phyloP scores from a whole-genome alignment of 139 green algal species.

The Chlorokybus atmophyticus region DNA sequence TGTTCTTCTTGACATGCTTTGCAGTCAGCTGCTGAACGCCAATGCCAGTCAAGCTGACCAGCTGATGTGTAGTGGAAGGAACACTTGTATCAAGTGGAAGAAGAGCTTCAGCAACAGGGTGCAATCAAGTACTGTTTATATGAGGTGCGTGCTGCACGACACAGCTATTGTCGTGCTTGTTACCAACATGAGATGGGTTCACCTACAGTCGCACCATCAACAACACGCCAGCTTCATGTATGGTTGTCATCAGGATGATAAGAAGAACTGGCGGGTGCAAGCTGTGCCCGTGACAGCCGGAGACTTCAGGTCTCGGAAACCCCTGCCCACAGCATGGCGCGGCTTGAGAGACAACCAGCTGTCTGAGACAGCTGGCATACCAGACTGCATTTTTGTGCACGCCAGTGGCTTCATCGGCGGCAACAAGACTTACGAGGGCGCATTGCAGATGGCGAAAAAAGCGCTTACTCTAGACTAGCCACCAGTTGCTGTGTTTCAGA shows the following conservation, averaged over 20 bases:
- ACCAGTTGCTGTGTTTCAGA: too few species aligned
- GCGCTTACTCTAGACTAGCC: too few species aligned
- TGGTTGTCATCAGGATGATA: constrained; percentile 23
- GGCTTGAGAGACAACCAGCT: constrained; percentile 77
- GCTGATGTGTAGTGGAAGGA: constrained; percentile 92
- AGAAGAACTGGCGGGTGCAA: constrained; percentile 39
- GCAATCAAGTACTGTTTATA: constrained; percentile 44
- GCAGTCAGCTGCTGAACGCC: too few species aligned
- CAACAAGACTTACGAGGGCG: constrained; percentile 62
- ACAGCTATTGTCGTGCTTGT: too few species aligned
- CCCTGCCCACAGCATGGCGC: constrained; percentile 69
- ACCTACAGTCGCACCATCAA: too few species aligned
- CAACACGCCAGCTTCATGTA: too few species aligned
- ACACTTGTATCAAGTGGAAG: constrained; percentile 85
- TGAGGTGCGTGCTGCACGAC: constrained; percentile 22
- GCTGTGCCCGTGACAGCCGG: constrained; percentile 52
- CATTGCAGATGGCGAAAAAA: constrained; percentile 47
- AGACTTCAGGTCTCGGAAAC: constrained; percentile 68
- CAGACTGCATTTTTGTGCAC: constrained; percentile 80
- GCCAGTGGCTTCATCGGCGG: constrained; percentile 84
- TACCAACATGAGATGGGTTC: too few species aligned
- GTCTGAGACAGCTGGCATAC: constrained; percentile 50
- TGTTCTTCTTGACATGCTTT: too few species aligned
- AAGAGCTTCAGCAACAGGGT: constrained; percentile 49
- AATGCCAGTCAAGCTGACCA: too few species aligned